phyloP scores from a whole-genome alignment of 2,329 filamentous ascomycete genomes.

The Acephala macrosclerotiorum region DNA sequence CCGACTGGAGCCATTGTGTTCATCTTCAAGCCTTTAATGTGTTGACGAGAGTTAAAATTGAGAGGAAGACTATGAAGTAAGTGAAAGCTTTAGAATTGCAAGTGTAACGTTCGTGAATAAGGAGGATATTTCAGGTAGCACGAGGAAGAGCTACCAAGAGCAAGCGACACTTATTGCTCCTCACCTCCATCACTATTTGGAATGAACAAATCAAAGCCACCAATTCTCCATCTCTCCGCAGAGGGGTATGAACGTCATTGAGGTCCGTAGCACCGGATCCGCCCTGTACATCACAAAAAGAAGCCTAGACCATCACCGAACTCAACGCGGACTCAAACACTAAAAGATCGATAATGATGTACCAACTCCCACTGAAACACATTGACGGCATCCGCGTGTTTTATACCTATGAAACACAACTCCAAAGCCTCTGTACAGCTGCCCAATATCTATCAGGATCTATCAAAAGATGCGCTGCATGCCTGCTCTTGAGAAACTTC shows the following conservation, averaged over 20 bases:
- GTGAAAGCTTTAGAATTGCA: background rate
- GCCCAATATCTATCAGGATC: conserved; percentile 37
- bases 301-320: background rate
- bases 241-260: conserved; percentile 8
- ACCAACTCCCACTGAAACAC: background rate
- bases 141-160: background rate
- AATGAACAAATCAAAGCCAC: background rate
- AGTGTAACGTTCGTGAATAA: background rate
- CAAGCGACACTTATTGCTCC: background rate
- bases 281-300: background rate
- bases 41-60: background rate
- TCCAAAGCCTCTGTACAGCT: conserved; percentile 37
- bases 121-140: background rate
- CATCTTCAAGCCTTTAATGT: background rate
- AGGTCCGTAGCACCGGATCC: background rate
- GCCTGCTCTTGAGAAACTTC: conserved; percentile 34
- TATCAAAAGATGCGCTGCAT: conserved; percentile 36
- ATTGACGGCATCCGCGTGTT: background rate
- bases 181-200: background rate
- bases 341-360: conserved; percentile 11
- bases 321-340: background rate
- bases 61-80: background rate
- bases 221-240: background rate
- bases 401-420: conserved; percentile 19
- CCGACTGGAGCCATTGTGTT: conserved; percentile 19